Evolutionary conservation across 2,329 filamentous ascomycete species (phyloP).

Genomic region (Nemania diffusa): DNA sequence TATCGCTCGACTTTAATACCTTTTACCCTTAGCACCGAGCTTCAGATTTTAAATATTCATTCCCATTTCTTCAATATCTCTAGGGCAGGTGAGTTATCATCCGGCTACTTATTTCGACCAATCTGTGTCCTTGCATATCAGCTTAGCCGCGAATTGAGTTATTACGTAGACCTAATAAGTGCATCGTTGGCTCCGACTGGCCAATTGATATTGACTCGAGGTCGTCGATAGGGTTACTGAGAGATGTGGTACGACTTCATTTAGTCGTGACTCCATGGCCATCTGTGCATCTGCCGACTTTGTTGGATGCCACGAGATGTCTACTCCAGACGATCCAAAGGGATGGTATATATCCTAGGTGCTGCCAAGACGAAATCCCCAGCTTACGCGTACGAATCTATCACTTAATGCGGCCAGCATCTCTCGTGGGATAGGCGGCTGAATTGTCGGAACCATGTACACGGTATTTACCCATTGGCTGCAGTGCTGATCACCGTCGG

Average conservation of each 20-base stretch:
- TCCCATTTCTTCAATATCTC: neutral
- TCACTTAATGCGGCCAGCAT: neutral
- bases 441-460: slow-evolving; percentile 20
- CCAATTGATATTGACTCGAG: slow-evolving; percentile 10
- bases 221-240: neutral
- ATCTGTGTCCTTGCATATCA: slow-evolving; percentile 28
- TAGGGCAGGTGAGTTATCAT: slow-evolving; percentile 12
- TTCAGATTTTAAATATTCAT: slow-evolving; percentile 18
- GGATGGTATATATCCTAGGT: slow-evolving; percentile 11
- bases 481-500: slow-evolving; percentile 22
- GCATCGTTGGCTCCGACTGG: slow-evolving; percentile 10
- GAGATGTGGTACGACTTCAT: slow-evolving; percentile 18
- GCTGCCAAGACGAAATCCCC: slow-evolving; percentile 6
- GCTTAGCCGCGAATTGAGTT: slow-evolving; percentile 30
- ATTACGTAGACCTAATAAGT: slow-evolving; percentile 28
- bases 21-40: no score
- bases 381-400: slow-evolving; percentile 4
- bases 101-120: slow-evolving; percentile 18
- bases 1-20: neutral
- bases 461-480: slow-evolving; percentile 27
- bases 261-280: slow-evolving; percentile 1
- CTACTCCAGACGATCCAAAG: neutral
- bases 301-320: neutral
- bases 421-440: slow-evolving; percentile 15
- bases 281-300: slow-evolving; percentile 27